Percentiles rank a stretch among this genome's conserved stretches.
phyloP scores from a whole-genome alignment of 2,329 filamentous ascomycete species.

The Aspergillus fructus region DNA sequence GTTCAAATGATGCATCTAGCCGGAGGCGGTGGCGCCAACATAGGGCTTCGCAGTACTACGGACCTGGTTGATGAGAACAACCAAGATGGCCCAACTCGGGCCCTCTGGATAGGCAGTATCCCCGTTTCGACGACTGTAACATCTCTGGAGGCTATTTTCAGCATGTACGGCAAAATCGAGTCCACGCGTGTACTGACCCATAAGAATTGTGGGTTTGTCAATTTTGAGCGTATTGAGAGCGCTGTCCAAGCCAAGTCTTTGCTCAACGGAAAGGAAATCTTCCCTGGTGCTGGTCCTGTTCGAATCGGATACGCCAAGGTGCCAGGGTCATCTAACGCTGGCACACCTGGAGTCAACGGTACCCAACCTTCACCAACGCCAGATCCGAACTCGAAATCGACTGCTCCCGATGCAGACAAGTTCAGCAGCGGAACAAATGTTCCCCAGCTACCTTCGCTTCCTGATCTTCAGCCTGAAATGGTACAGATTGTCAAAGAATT shows the following conservation, averaged over 20 bases:
- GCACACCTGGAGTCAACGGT: slow-evolving; percentile 84
- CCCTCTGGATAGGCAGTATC: slow-evolving; percentile 95
- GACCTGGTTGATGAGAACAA: slow-evolving; percentile 74
- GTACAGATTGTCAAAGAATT: slow-evolving; percentile 83
- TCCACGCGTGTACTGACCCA: slow-evolving; percentile 93
- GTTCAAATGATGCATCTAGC: slow-evolving; percentile 75
- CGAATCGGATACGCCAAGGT: slow-evolving; percentile 98
- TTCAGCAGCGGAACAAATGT: slow-evolving; percentile 34
- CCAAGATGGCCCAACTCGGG: slow-evolving; percentile 85
- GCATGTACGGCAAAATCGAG: slow-evolving; percentile 84
- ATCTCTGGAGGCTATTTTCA: slow-evolving; percentile 92
- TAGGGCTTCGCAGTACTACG: slow-evolving; percentile 62
- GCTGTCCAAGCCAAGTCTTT: slow-evolving; percentile 83
- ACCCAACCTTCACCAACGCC: slow-evolving; percentile 89
- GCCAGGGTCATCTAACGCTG: slow-evolving; percentile 72
- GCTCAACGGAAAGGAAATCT: slow-evolving; percentile 96
- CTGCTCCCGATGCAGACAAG: slow-evolving; percentile 29
- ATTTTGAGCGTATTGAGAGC: slow-evolving; percentile 89
- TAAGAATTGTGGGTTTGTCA: slow-evolving; percentile 99
- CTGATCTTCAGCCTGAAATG: slow-evolving; percentile 80
- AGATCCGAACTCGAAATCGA: slow-evolving; percentile 65
- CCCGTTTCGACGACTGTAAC: slow-evolving; percentile 95
- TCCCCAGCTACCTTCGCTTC: slow-evolving; percentile 66
- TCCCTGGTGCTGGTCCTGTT: slow-evolving; percentile 91
- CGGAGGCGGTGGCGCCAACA: slow-evolving; percentile 44